Conservation (phyloP, 2,329 filamentous ascomycete species). For the Pyrenophora seminiperda region DNA sequence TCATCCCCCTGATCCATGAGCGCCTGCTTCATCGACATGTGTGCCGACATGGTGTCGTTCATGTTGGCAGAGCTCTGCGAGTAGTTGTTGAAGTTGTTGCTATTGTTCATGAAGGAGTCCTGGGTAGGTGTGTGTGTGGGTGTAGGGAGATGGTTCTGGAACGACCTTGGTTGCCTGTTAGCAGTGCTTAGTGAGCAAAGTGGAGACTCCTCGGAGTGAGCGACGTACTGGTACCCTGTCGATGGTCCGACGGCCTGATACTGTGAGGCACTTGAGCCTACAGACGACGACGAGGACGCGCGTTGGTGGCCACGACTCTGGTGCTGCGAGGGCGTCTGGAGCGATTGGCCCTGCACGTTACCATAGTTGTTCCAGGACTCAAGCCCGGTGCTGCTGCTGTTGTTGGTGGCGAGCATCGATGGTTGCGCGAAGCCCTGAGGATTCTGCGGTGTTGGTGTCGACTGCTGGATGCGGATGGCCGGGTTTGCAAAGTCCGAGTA, state of each 20-base stretch:
- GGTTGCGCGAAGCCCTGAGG: constrained; percentile 35
- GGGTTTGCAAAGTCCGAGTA: constrained; percentile 44
- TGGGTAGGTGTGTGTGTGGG: constrained; percentile 61
- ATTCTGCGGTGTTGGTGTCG: constrained; percentile 46
- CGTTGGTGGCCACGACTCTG: constrained; percentile 45
- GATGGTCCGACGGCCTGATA: constrained; percentile 40
- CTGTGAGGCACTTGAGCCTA: constrained; percentile 45
- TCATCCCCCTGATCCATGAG: constrained; percentile 61
- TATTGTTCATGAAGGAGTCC: constrained; percentile 55
- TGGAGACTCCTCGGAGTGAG: constrained; percentile 52
- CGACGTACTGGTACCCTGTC: constrained; percentile 51
- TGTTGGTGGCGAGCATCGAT: constrained; percentile 38
- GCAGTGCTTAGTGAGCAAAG: constrained; percentile 41
- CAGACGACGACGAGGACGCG: constrained; percentile 48
- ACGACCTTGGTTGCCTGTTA: constrained; percentile 49
- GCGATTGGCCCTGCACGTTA: constrained; percentile 40
- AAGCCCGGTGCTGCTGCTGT: constrained; percentile 30
- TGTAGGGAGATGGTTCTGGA: constrained; percentile 59
- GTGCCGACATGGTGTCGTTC: constrained; percentile 55
- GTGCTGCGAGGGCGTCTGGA: constrained; percentile 41
- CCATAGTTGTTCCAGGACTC: constrained; percentile 43
- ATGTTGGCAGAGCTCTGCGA: constrained; percentile 51
- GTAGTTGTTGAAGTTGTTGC: constrained; percentile 55
- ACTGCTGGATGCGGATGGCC: constrained; percentile 49
- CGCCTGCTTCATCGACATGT: constrained; percentile 64